Conservation (phyloP, 768 basidiomycete genomes). For the Nidularia sp. region DNA sequence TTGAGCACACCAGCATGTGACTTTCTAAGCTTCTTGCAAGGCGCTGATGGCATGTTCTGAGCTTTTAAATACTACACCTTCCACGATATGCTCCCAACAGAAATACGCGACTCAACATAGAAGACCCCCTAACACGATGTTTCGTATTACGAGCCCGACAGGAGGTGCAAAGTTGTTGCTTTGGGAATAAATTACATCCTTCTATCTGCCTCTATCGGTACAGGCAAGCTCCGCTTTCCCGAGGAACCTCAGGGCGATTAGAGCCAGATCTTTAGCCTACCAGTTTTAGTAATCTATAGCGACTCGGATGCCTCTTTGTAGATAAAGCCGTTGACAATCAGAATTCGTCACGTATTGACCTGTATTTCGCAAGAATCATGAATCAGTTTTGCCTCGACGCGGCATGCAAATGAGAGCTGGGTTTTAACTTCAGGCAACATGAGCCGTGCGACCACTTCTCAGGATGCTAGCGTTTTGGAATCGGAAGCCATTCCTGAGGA, state of each 20-base stretch:
- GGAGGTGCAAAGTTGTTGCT: too few species aligned
- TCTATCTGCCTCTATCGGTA: not conserved
- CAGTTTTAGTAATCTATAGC: conserved; percentile 3
- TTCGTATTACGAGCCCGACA: too few species aligned
- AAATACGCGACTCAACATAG: too few species aligned
- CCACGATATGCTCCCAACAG: too few species aligned
- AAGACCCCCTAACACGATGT: too few species aligned
- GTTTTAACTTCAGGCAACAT: not conserved
- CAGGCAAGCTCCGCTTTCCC: conserved; percentile 6
- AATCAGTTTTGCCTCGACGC: not conserved
- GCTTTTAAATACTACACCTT: too few species aligned
- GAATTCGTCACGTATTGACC: conserved; percentile 6
- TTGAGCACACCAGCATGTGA: conserved; percentile 24
- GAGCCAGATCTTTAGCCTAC: conserved; percentile 10
- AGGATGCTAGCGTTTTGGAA: not conserved
- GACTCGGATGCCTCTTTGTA: conserved; percentile 2
- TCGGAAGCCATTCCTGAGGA: not conserved
- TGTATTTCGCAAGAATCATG: not conserved
- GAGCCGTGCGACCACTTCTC: not conserved
- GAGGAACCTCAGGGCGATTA: conserved; percentile 3
- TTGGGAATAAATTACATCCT: too few species aligned
- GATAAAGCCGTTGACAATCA: conserved; percentile 7
- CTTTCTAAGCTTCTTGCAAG: not conserved
- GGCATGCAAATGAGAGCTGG: not conserved
- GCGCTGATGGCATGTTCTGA: too few species aligned